Base-by-base conservation (phyloP, 148 eudicot species). In the Silene conica region DNA sequence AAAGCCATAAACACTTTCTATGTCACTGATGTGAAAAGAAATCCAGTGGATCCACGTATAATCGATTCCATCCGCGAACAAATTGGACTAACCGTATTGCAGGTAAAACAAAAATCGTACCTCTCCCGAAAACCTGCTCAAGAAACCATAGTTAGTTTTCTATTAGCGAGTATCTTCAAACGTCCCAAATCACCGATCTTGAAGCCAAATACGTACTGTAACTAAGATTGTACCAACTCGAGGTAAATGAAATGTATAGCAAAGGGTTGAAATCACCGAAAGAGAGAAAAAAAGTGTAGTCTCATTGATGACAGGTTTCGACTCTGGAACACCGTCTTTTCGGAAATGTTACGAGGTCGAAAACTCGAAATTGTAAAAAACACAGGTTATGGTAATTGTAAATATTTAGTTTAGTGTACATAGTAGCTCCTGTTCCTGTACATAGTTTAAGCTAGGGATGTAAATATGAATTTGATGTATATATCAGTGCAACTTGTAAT, bases 1-100 rank as follows among this genome's bases (percentile, higher is more conserved):
- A 84, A 81, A 80, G 98, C 93, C 10, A 74, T 82, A 21, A 88
- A 89, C 79, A 88, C 89, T 6, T 93, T 93, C 74, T 87, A 85
- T 56, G 95, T 89, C 16, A 91, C 90, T 2, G 97, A 91, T 38
- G 90, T 88, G 50, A 79, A 82, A 9, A 97, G 97, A 43, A 85
- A 80, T 70, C 88, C 95, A 0, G 95, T 91, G 3, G 94, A 88
- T 55, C 81, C 82, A 23, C 74, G 75, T 55, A 89, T 82, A 0
- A 74, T 89, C 34, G 86, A 89, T 62, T 82, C 86, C 1, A 88
- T 93, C 50, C 84, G 83, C 28, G 76, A 85, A 70, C 80, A 91
- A 80, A 83, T 93, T 6, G 98, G 97, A 28, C 82, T 77, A 55
- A 73, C 87, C 48, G 73, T 59, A 62, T 75, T 90, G 74, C 87